Base-by-base conservation (phyloP, 2,329 filamentous ascomycete species). In the Epichloe scottii region DNA sequence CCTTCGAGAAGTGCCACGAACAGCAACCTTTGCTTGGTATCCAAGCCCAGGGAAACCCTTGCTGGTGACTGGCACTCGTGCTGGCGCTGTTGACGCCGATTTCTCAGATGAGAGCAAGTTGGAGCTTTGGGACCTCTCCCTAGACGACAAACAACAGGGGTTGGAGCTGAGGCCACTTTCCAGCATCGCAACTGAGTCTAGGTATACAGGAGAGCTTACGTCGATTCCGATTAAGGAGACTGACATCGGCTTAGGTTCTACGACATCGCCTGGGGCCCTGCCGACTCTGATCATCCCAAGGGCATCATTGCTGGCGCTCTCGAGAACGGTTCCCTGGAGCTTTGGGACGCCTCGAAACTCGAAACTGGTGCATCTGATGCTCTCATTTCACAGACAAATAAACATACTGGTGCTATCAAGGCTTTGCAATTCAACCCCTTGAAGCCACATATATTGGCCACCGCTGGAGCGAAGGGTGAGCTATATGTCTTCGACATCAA, bases 101-200 rank as follows among this genome's bases (percentile, higher is more conserved):
- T 98, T 98, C 71, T 97, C 93, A 30, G 93, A 93, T 68, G 90
- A 97, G 68, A 96, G 89, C 57, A 91, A 91, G 72, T 75, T 98
- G 52, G 93, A 98, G 74, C 77, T 98, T 54, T 98, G 93, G 93
- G 89, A 97, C 70, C 76, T 98, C 58, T 84, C 81, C 63, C 76
- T 97, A 58, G 88, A 94, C 67, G 82, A 82, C 67, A 71, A 81
- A 55, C 77, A 85, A 54, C 82, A 87, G 63, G 83, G 82, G 51
- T 75, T 88, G 50, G 93, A 97, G 72, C 81, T 96, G 51, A 84
- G 90, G 67, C 89, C 93, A 54, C 73, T 89, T 63, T 86, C 82
- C 56, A 91, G 84, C 69, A 82, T 97, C 63, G 82, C 76, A 66
- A 89, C 88, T 47, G 93, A 97, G 62, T 89, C 91, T 53, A 93